Percentiles rank a stretch among this genome's conserved stretches.
Conservation (phyloP, 768 basidiomycete species). For the Trametes cinnabarina region DNA sequence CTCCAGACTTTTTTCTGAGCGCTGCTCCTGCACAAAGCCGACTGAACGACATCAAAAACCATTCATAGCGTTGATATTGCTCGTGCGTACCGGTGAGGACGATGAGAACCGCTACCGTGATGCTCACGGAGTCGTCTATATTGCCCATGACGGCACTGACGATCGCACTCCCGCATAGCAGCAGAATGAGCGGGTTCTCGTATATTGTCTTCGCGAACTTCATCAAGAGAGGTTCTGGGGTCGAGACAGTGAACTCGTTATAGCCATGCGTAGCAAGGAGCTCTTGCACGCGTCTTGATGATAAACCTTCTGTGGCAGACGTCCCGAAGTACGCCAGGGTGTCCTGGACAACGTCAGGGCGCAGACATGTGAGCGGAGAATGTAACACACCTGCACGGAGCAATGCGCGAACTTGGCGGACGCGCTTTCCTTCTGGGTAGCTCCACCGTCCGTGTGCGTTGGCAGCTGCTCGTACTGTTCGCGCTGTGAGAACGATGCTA, state of each 20-base stretch:
- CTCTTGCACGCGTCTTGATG: slow-evolving; percentile 56
- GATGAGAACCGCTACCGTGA: slow-evolving; percentile 87
- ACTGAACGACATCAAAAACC: slow-evolving; percentile 51
- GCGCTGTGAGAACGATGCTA: slow-evolving; percentile 14
- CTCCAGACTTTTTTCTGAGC: slow-evolving; percentile 92
- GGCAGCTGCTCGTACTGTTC: slow-evolving; percentile 26
- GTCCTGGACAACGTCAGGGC: slow-evolving; percentile 45
- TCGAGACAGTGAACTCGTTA: slow-evolving; percentile 89
- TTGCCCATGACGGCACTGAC: slow-evolving; percentile 95
- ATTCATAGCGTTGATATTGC: too few relatives aligned
- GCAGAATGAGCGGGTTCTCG: slow-evolving; percentile 88
- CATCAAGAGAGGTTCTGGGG: slow-evolving; percentile 75
- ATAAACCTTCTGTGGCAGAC: slow-evolving; percentile 58
- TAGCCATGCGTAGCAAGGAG: slow-evolving; percentile 75
- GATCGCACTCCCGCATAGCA: slow-evolving; percentile 85
- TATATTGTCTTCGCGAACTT: slow-evolving; percentile 96
- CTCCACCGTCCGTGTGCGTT: slow-evolving; percentile 25
- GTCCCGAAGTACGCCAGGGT: slow-evolving; percentile 71
- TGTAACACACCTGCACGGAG: slow-evolving; percentile 55
- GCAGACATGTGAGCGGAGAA: neutral
- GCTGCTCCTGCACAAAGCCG: slow-evolving; percentile 92
- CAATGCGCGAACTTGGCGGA: slow-evolving; percentile 69
- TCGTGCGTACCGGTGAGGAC: slow-evolving; percentile 82
- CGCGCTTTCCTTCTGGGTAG: slow-evolving; percentile 44
- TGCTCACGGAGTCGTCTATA: slow-evolving; percentile 90